phyloP scores from a whole-genome alignment of 345 rosid genomes.

The Salix koriyanagi region DNA sequence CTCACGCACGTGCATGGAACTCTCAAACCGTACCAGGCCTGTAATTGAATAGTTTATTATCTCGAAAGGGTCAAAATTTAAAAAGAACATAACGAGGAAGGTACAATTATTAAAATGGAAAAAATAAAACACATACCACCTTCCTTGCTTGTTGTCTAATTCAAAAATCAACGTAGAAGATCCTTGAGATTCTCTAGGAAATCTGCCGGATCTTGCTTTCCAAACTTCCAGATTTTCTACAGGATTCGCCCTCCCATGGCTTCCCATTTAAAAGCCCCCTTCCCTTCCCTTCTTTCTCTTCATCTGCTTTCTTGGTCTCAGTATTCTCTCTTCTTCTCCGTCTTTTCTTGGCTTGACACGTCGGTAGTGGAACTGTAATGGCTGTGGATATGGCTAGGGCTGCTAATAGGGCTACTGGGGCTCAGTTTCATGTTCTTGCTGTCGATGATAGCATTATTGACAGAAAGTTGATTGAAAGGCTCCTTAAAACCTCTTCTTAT shows the following conservation, averaged over 20 bases:
- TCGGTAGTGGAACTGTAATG: neutral
- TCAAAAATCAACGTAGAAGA: constrained; percentile 55
- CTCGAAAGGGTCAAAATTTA: neutral
- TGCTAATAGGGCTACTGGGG: constrained; percentile 14
- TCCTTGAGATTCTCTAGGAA: constrained; percentile 47
- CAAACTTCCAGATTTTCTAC: constrained; percentile 48
- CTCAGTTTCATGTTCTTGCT: constrained; percentile 87
- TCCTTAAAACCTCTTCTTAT: constrained; percentile 80
- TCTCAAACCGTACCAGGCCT: neutral
- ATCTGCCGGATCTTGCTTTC: constrained; percentile 62
- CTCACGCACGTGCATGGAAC: constrained; percentile 15
- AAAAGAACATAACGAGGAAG: neutral
- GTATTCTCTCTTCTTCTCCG: neutral
- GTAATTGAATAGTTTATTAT: neutral
- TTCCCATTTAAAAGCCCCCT: constrained; percentile 27
- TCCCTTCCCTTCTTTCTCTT: neutral
- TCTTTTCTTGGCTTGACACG: neutral
- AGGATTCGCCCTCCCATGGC: constrained; percentile 25
- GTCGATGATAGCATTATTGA: constrained; percentile 84
- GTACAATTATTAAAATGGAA: neutral
- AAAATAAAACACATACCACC: constrained; percentile 16
- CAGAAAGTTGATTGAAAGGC: constrained; percentile 77
- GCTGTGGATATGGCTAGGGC: constrained; percentile 8
- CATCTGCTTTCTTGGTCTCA: neutral
- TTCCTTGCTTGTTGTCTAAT: constrained; percentile 44